Base-by-base conservation (phyloP, 495 filamentous ascomycete species). In the Cercophora newfieldiana region DNA sequence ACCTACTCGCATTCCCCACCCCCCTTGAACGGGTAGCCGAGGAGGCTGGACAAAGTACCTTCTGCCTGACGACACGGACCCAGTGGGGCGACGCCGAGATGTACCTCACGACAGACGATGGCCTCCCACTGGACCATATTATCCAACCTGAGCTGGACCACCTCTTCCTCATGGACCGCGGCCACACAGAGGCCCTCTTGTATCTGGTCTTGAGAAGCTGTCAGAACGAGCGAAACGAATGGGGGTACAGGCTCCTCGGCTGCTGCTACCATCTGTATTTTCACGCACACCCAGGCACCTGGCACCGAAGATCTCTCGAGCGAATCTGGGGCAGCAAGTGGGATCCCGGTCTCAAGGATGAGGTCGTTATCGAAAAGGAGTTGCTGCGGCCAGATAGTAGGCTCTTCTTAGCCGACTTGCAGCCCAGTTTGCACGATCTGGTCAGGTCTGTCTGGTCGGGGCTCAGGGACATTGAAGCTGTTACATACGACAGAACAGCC, bases 241-340 rank as follows among this genome's bases (percentile, higher is more conserved):
- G 53, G 53, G 2, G 4, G 26, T 56, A 4, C 53, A 56, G 4
- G 8, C 53, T 56, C 14, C 53, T 56, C 1, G 53, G 53, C 1
- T 56, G 53, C 16, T 56, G 53, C 24, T 29, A 26, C 25, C 53
- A 56, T 56, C 25, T 56, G 22, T 56, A 24, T 18, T 56, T 56
- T n/a, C 8, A 29, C 53, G 53, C 53, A 14, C 2, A 29, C 25
- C 53, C 53, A 2, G 53, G 53, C 21, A 56, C 7, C 3, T 56
- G 53, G 53, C 25, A 19, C 3, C 22, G 53, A 16, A 25, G 26
- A 10, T 56, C 53, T 16, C 21, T 56, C 21, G 1, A 92, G 30
- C 4, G 12, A 12, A 33, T 12, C 4, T 33, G 12, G 5, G 30
- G 12, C 5, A 33, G 49, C n/a, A n/a, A n/a, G 19, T 51, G 22